Percentiles rank a stretch among this genome's conserved stretches.
Conservation (phyloP, 768 basidiomycete species). For the Leucocoprinus sp. region DNA sequence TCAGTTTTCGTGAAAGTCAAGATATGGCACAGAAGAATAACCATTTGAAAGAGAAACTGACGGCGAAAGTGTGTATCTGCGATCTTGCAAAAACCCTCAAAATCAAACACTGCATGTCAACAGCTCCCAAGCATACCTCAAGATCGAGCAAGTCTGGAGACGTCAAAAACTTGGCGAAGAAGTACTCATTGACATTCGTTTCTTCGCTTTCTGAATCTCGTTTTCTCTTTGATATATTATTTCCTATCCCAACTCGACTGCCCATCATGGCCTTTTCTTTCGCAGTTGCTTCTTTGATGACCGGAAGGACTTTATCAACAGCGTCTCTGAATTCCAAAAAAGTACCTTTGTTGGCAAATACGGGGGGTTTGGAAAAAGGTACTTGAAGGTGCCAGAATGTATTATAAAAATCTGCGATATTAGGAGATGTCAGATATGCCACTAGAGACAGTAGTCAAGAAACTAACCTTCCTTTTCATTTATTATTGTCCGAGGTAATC, state of each 20-base stretch:
- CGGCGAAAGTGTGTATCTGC: constrained; percentile 91
- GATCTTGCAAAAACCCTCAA: constrained; percentile 37
- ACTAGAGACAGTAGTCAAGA: not conserved
- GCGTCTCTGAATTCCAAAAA: constrained; percentile 63
- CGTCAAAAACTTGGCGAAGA: constrained; percentile 91
- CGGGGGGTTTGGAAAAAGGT: constrained; percentile 72
- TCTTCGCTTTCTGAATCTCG: constrained; percentile 54
- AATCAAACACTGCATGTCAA: not conserved
- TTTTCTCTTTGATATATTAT: constrained; percentile 49
- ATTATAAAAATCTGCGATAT: constrained; percentile 63
- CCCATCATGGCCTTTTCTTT: constrained; percentile 89
- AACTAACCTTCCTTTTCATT: constrained; percentile 56
- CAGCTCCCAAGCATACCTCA: constrained; percentile 44
- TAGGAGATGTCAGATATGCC: constrained; percentile 3
- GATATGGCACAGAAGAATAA: constrained; percentile 72
- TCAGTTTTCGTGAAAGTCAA: constrained; percentile 63
- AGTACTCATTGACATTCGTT: constrained; percentile 59
- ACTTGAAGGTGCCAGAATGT: constrained; percentile 88
- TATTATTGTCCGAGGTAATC: constrained; percentile 17
- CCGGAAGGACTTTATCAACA: constrained; percentile 64
- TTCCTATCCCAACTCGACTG: constrained; percentile 38
- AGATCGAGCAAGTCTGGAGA: constrained; percentile 81
- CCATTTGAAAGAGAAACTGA: constrained; percentile 80
- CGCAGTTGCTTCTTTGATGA: constrained; percentile 79
- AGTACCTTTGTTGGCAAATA: constrained; percentile 49